Conservation (phyloP, 768 basidiomycete genomes). For the Trametes meyenii region DNA sequence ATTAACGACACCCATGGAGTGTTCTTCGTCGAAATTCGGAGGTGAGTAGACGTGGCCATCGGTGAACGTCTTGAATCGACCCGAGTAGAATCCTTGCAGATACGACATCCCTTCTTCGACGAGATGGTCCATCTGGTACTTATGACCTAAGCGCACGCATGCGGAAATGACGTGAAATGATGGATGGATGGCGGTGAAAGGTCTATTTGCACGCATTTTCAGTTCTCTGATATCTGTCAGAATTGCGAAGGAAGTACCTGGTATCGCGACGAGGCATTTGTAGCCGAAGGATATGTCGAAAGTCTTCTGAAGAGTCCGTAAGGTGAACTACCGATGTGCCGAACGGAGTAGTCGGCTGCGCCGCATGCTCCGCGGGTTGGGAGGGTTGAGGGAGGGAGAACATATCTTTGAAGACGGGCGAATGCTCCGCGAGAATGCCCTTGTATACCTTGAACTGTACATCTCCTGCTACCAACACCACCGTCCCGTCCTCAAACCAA, state of each 20-base stretch:
- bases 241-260: background rate
- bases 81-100: background rate
- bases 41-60: background rate
- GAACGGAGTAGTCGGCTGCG: too few relatives aligned
- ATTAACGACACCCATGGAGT: constrained; percentile 17
- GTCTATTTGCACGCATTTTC: background rate
- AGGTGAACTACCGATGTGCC: background rate
- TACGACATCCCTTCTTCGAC: constrained; percentile 8
- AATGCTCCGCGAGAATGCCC: constrained; percentile 22
- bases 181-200: background rate
- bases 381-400: constrained; percentile 22
- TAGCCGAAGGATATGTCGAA: background rate
- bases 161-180: constrained; percentile 7
- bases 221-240: background rate
- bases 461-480: constrained; percentile 29
- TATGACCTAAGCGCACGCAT: constrained; percentile 16
- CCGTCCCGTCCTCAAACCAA: constrained; percentile 33
- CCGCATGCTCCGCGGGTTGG: too few relatives aligned
- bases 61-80: background rate
- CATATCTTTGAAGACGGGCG: constrained; percentile 30
- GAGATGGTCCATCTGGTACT: constrained; percentile 15
- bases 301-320: background rate
- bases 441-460: constrained; percentile 24
- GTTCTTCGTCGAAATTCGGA: background rate
- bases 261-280: background rate